Percentiles rank a stretch among this genome's conserved stretches.
Conservation (phyloP, 208 protist genomes). For the Balamuthia mandrillaris region DNA sequence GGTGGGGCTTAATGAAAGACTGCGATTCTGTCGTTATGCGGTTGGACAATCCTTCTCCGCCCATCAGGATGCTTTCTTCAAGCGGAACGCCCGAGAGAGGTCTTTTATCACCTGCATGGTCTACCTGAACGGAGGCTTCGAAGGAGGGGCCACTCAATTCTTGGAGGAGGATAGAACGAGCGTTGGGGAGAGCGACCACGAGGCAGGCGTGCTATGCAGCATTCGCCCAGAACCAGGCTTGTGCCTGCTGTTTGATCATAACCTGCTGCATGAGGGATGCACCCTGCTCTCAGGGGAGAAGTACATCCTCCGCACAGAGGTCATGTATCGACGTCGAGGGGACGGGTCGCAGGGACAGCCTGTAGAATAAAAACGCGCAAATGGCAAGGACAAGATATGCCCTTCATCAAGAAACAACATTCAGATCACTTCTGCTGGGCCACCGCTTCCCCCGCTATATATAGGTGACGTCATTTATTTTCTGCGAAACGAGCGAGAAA, state of each 20-base stretch:
- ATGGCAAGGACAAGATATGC: too few species aligned
- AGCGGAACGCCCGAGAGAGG: neutral
- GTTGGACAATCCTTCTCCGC: neutral
- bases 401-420: too few species aligned
- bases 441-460: too few species aligned
- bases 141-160: too few species aligned
- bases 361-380: neutral
- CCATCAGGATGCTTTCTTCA: neutral
- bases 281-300: neutral
- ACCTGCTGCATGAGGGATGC: neutral
- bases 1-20: too few species aligned
- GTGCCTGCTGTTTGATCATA: neutral
- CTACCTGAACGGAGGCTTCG: neutral
- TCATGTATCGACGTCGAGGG: neutral
- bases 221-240: neutral
- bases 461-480: too few species aligned
- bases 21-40: neutral
- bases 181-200: too few species aligned
- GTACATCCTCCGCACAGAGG: constrained; percentile 6
- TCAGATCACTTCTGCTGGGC: too few species aligned
- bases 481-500: too few species aligned
- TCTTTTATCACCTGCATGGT: neutral
- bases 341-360: neutral
- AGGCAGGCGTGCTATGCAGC: neutral
- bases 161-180: too few species aligned